Evolutionary conservation across 2,329 filamentous ascomycete species (phyloP), one percentile per base, ranked within the genome.

Genomic region (Akanthomyces dipterigenus): DNA sequence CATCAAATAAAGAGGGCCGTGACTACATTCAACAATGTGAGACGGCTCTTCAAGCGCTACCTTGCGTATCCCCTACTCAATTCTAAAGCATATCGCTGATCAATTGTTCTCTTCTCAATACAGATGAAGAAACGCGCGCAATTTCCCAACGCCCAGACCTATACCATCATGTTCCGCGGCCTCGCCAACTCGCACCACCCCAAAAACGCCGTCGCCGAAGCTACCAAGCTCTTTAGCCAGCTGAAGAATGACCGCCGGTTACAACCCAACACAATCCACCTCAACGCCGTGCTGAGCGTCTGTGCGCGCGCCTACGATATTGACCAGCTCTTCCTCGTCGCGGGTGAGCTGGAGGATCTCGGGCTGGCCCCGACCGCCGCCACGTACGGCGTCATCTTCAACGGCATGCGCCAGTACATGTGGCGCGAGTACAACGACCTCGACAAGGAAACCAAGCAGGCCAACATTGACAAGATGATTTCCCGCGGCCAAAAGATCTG

Each of bases 91-190:
- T n/a, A 7, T 63, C 69, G 60, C 16, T 61, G 55, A 8, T 31
- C 45, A 20, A 31, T 12, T 61, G 5, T 22, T 45, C 68, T 57
- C 69, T 64, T 61, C 7, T 28, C 14, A 46, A 40, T 34, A 14
- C 66, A 91, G 89, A 98, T 99, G 93, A 99, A 98, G 77, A 98
- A 98, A 77, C 84, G 92, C 64, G 88, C 81, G 5, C 89, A 96
- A 68, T 79, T 83, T 28, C 93, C 95, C 1, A 93, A 93, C 71
- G 82, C 85, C 3, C 84, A 88, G 68, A 97, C 95, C 0, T 97
- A 90, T 71, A 95, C 90, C 20, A 87, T 90, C 62, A 83, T 98
- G 62, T 86, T 99, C 66, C 81, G 84, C 55, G 93, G 92, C 34
- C 85, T 93, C 60, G 82, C 87, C 45, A 75, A 80, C 46, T 85